Evolutionary conservation across 2,329 filamentous ascomycete species (phyloP).

Genomic region (Pseudovirgaria hyperparasitica): DNA sequence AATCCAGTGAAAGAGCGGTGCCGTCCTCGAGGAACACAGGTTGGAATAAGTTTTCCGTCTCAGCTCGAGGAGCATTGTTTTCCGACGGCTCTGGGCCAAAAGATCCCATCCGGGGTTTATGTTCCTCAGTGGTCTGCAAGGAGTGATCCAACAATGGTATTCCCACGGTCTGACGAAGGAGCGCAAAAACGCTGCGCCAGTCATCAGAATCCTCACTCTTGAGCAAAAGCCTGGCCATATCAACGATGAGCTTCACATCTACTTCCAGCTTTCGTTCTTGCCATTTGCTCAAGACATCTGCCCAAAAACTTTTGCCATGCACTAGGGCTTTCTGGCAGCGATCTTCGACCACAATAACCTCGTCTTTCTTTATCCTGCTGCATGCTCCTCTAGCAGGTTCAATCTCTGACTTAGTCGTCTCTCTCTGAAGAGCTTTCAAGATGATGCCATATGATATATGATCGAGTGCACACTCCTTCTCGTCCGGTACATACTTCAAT

Average conservation of each 20-base stretch:
- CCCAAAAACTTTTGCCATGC: slow-evolving; percentile 67
- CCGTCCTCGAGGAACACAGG: slow-evolving; percentile 11
- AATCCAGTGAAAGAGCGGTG: too few relatives aligned
- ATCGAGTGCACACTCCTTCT: slow-evolving; percentile 46
- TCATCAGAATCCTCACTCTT: slow-evolving; percentile 47
- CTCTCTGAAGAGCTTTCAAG: slow-evolving; percentile 56
- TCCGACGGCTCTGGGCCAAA: slow-evolving; percentile 14
- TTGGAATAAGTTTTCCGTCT: slow-evolving; percentile 19
- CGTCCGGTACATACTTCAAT: slow-evolving; percentile 1
- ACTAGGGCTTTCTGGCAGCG: slow-evolving; percentile 37
- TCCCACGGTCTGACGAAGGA: slow-evolving; percentile 73
- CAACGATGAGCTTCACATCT: slow-evolving; percentile 66
- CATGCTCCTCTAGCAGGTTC: slow-evolving; percentile 14
- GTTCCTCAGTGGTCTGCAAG: slow-evolving; percentile 27
- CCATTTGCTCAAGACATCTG: slow-evolving; percentile 69
- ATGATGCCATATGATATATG: slow-evolving; percentile 69
- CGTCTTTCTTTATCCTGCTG: slow-evolving; percentile 15
- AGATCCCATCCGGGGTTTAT: slow-evolving; percentile 13
- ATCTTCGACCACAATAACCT: slow-evolving; percentile 15
- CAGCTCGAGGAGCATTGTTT: slow-evolving; percentile 15
- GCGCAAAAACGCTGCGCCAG: slow-evolving; percentile 56
- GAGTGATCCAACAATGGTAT: too few relatives aligned
- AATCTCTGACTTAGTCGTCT: slow-evolving; percentile 13
- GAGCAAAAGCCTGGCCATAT: slow-evolving; percentile 71
- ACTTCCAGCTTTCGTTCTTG: slow-evolving; percentile 53